A percentile compares a stretch with the other conserved stretches of the same genome.
These are phyloP conservation scores for Alternaria sp. DNA, from an alignment of 2,329 filamentous ascomycete species.

Conservation along the genomic window DNA sequence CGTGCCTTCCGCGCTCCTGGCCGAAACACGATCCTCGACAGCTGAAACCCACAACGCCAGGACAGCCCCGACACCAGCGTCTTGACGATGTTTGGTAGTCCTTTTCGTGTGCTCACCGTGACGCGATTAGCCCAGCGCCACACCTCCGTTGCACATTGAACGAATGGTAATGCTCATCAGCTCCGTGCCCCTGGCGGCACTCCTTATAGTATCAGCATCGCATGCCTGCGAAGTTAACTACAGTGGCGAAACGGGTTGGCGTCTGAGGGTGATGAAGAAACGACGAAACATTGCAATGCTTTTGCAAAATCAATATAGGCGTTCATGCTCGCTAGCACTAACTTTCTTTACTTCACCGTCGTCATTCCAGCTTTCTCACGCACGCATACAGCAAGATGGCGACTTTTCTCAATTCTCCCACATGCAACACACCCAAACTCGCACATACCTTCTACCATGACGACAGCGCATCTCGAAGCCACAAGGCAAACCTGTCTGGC, in stretches of 20 bases:
- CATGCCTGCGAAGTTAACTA: conserved; percentile 7
- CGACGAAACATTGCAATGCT: conserved; percentile 13
- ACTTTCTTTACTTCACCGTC: conserved; percentile 2
- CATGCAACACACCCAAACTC: too few relatives aligned
- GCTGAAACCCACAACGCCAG: conserved; percentile 32
- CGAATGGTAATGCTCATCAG: conserved; percentile 8
- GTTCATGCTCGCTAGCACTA: background rate
- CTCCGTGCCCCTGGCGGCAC: conserved; percentile 1
- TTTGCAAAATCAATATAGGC: conserved; percentile 7
- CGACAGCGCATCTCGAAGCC: conserved; percentile 6
- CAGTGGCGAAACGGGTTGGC: conserved; percentile 22
- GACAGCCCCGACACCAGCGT: conserved; percentile 33
- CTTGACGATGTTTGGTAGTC: conserved; percentile 17
- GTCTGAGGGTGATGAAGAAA: conserved; percentile 7
- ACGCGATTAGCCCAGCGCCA: conserved; percentile 1
- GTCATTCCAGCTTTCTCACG: background rate
- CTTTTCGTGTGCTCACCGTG: conserved; percentile 10
- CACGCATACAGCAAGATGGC: conserved; percentile 16
- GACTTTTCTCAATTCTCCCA: conserved; percentile 16
- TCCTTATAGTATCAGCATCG: conserved; percentile 7
- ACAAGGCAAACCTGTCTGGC: conserved; percentile 32
- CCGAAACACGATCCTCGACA: conserved; percentile 22
- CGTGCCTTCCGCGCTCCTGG: conserved; percentile 4
- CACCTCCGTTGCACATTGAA: background rate
- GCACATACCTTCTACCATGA: conserved; percentile 16